Percentiles rank a stretch among this genome's conserved stretches.
Conservation (phyloP, 345 rosid species). For the Litchi chinensis region DNA sequence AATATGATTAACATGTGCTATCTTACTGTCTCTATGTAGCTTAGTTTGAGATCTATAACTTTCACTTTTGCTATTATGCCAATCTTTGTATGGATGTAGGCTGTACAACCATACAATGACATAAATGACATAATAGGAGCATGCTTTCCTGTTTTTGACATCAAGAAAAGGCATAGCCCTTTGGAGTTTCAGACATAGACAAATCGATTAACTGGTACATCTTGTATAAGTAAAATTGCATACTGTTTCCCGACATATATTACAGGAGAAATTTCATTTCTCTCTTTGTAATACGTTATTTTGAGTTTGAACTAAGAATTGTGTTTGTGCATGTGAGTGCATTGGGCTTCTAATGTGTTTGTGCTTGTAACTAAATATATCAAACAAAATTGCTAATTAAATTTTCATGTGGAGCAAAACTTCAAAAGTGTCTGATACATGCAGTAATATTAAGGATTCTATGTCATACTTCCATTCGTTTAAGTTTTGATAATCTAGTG, state of each 20-base stretch:
- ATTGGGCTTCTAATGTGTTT: neutral
- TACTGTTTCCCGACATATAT: neutral
- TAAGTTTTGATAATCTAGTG: too few species aligned
- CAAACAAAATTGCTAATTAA: neutral
- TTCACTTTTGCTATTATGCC: too few species aligned
- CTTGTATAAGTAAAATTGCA: neutral
- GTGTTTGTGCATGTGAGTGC: neutral
- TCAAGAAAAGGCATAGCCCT: neutral
- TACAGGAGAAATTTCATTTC: neutral
- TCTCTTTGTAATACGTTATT: neutral
- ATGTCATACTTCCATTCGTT: too few species aligned
- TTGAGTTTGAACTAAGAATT: slow-evolving; percentile 1
- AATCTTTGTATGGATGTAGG: too few species aligned
- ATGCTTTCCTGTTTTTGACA: neutral
- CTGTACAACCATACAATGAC: too few species aligned
- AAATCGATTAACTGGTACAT: neutral
- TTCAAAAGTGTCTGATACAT: neutral
- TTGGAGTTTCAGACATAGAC: neutral
- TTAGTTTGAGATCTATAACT: neutral
- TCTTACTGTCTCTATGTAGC: neutral
- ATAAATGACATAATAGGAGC: too few species aligned
- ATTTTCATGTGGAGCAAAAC: neutral
- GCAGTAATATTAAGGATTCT: neutral
- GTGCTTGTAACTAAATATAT: neutral
- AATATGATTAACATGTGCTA: neutral